These are phyloP conservation scores for Kwoniella heveanensis DNA, from an alignment of 768 basidiomycete genomes.

Conservation along the genomic window DNA sequence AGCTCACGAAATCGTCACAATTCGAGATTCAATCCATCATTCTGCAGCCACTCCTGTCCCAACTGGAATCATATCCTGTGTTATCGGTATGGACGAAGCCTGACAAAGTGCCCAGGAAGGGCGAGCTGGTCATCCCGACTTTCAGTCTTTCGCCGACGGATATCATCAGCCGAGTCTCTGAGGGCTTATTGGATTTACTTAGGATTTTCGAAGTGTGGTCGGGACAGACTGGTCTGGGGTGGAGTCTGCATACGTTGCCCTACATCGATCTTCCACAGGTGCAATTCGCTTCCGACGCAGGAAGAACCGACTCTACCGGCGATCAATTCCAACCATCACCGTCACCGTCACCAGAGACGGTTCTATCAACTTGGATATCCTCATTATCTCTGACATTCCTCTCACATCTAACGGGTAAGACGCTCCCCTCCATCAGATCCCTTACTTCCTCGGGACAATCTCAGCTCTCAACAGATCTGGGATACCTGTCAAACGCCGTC, in stretches of 20 bases:
- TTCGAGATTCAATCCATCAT: slow-evolving; percentile 77
- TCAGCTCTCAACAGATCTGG: slow-evolving; percentile 83
- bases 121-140: slow-evolving; percentile 71
- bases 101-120: slow-evolving; percentile 60
- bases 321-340: slow-evolving; percentile 57
- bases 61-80: slow-evolving; percentile 71
- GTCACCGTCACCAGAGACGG: slow-evolving; percentile 61
- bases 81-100: slow-evolving; percentile 69
- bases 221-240: slow-evolving; percentile 74
- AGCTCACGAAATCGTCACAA: slow-evolving; percentile 74
- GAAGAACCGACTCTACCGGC: not conserved
- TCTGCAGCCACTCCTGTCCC: slow-evolving; percentile 74
- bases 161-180: slow-evolving; percentile 81
- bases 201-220: slow-evolving; percentile 92
- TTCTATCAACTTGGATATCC: slow-evolving; percentile 87
- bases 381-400: slow-evolving; percentile 83
- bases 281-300: not conserved
- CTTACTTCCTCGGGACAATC: slow-evolving; percentile 71
- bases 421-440: slow-evolving; percentile 71
- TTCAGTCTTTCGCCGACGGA: slow-evolving; percentile 93
- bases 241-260: slow-evolving; percentile 80
- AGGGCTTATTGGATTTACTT: slow-evolving; percentile 91
- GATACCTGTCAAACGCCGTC: slow-evolving; percentile 87
- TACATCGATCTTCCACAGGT: slow-evolving; percentile 61
- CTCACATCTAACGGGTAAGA: slow-evolving; percentile 67